These are phyloP conservation scores for Spencermartinsiella ligniputridi DNA, from an alignment of 1,139 yeast species.

Conservation along the genomic window DNA sequence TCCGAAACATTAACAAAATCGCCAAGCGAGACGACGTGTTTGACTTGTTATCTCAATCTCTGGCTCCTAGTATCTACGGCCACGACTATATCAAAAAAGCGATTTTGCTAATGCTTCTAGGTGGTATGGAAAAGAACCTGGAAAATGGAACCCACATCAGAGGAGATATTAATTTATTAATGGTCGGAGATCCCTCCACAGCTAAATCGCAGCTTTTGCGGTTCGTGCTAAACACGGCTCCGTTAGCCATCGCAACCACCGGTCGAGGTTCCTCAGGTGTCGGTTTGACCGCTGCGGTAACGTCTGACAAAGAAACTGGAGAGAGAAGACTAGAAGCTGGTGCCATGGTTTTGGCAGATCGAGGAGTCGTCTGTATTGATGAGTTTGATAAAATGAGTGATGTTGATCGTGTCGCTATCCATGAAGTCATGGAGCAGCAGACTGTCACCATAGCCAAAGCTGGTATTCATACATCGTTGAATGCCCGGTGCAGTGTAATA, in stretches of 20 bases:
- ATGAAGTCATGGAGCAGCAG: conserved; percentile 99
- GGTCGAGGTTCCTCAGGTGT: conserved; percentile 99
- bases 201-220: conserved; percentile 95
- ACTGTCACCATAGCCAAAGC: conserved; percentile 98
- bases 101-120: conserved; percentile 80
- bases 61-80: conserved; percentile 96
- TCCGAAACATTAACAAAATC: conserved; percentile 78
- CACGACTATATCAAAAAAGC: conserved; percentile 90
- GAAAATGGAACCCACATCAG: conserved; percentile 95
- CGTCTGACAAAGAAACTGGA: conserved; percentile 94
- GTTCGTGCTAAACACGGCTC: conserved; percentile 90
- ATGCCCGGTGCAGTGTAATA: conserved; percentile 94
- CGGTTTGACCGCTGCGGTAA: conserved; percentile 98
- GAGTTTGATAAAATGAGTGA: conserved; percentile 99
- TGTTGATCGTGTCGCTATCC: conserved; percentile 94
- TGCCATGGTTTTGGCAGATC: conserved; percentile 97
- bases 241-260: conserved; percentile 95
- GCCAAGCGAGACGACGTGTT: conserved; percentile 68
- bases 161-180: conserved; percentile 91
- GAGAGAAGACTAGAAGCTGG: conserved; percentile 97
- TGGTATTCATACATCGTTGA: conserved; percentile 93
- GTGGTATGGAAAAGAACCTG: conserved; percentile 92
- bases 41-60: conserved; percentile 73
- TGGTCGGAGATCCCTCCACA: conserved; percentile 99
- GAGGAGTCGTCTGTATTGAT: conserved; percentile 97